Evolutionary conservation across 2,329 filamentous ascomycete species (phyloP).

Genomic region (Neurospora sp.): DNA sequence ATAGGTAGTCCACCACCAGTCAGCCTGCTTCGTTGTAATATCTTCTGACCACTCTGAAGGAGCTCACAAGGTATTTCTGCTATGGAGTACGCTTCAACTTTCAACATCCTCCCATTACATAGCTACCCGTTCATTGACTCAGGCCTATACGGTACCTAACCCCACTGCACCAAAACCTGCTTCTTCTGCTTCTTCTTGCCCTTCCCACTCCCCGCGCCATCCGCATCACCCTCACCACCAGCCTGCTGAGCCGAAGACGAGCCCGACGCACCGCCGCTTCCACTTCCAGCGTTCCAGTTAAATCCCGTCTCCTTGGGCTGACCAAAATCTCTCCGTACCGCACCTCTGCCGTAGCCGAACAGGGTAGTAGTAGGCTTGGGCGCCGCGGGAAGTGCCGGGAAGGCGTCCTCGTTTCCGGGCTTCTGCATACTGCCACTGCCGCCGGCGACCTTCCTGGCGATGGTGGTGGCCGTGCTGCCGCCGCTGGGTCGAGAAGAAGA

Average conservation of each 20-base stretch:
- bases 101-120: background rate
- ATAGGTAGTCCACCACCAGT: background rate
- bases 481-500: background rate
- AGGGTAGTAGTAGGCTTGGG: conserved; percentile 57
- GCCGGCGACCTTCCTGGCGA: background rate
- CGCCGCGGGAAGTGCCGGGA: conserved; percentile 73
- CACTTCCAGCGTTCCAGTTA: conserved; percentile 30
- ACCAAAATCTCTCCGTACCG: conserved; percentile 44
- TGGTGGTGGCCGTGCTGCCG: background rate
- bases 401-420: conserved; percentile 45
- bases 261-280: conserved; percentile 22
- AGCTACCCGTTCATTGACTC: background rate
- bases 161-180: conserved; percentile 52
- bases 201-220: conserved; percentile 24
- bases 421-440: conserved; percentile 1
- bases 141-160: conserved; percentile 22
- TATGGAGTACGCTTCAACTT: background rate
- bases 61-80: background rate
- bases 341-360: conserved; percentile 47
- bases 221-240: conserved; percentile 20
- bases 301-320: conserved; percentile 38
- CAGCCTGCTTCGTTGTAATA: background rate
- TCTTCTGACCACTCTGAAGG: background rate
- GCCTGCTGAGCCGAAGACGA: conserved; percentile 9
- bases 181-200: conserved; percentile 53